Base-by-base conservation (phyloP, 331 rosid genomes). In the Rosa hybrid region DNA sequence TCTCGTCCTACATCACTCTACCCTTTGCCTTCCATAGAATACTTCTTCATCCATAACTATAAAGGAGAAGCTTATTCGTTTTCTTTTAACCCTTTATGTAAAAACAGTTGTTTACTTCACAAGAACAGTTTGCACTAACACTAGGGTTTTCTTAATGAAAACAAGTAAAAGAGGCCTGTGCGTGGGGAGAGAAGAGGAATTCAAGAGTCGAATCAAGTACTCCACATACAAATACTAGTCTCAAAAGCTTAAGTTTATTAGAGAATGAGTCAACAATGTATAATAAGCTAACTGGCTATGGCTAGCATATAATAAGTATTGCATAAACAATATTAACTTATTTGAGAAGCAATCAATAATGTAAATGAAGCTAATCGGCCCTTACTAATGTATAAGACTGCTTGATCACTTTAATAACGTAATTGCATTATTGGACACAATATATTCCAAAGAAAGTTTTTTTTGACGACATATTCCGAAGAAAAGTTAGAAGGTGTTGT, bases 41-140 rank as follows among this genome's bases (percentile, higher is more conserved):
- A 49, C 16, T 48, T 27, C 12, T 16, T 17, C 48, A 62, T 71
- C 78, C 78, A 62, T 21, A 68, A 49, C 59, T 62, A 51, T 73
- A 62, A 51, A 71, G 72, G 27, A 71, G 42, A 62, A 68, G 72
- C 72, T 41, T 21, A 21, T 59, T 68, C 27, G 10, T 68, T 68
- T 18, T 41, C 50, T 68, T 18, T 39, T 4, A 18, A 39, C 2
- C 8, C 12, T 68, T 41, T 14, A 65, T 12, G 48, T 11, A 67
- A 65, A 34, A 67, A 16, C 27, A 39, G 2, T 20, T 4, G 72
- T 68, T 68, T n/a, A 68, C 50, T 10, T 41, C 23, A 18, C 72
- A 20, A 16, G 27, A 68, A 39, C 23, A 39, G 23, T 4, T 68
- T 68, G 16, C 50, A 68, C 18, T 8, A 14, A 2, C 46, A 41